Base-by-base conservation (phyloP, 2,329 filamentous ascomycete genomes). In the Xylariaceae sp. region DNA sequence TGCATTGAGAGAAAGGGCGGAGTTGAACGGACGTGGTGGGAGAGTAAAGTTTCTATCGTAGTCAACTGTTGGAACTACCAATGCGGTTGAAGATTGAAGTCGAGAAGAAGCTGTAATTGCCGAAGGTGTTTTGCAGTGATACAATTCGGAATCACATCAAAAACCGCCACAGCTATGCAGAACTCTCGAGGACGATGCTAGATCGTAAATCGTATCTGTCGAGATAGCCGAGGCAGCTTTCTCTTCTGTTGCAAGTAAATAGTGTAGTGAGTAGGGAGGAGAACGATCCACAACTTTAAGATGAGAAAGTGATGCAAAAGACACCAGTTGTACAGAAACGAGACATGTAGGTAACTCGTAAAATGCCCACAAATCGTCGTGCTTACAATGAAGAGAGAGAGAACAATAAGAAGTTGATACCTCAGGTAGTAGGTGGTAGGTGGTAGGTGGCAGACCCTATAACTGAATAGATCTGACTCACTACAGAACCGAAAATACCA, bases 241-340 rank as follows among this genome's bases (percentile, higher is more conserved):
- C 24, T 27, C 24, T 27, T 9, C 9, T 27, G 6, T 9, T 27
- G 9, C 24, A 6, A 9, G 24, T 27, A 27, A 24, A 21, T 30
- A 32, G 30, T 9, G 15, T 27, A 20, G 8, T 15, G 9, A 15
- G 33, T 6, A 3, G 20, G 30, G 32, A 20, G 13, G 40, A 27
- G 29, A 44, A 44, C n/a, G 20, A 23, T 26, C 18, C 23, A 40
- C 40, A 11, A 23, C 6, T 42, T 24, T 46, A 32, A 41, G 35
- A 44, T 49, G 29, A 35, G 23, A 2, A n/a, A 27, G 36, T 30
- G 18, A 47, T 16, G 40, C 35, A 41, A 16, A 36, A n/a, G 16
- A 26, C 13, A 21, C 26, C n/a, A 13, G 13, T 9, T 20, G n/a
- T 11, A 13, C 30, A 3, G 20, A n/a, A 27, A 33, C 20, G n/a